A percentile compares a stretch with the other conserved stretches of the same genome.
Evolutionary conservation across 352 stramenopile genomes (phyloP).

Genomic region (Pythium apleroticum): DNA sequence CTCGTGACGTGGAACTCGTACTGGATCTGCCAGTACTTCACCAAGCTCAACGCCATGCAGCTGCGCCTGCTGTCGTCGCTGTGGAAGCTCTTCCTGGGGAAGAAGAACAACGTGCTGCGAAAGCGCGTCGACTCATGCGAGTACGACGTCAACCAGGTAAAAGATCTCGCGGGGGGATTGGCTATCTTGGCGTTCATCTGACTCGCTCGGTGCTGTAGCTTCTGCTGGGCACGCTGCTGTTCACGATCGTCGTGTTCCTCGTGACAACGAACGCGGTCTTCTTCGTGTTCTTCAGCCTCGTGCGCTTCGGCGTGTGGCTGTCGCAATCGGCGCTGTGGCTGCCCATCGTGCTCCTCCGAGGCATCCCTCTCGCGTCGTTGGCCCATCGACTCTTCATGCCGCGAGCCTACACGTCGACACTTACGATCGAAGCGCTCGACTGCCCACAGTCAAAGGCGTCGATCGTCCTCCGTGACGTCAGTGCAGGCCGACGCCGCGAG

Average conservation of each 20-base stretch:
- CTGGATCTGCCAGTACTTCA: conserved; percentile 87
- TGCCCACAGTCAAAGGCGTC: neutral
- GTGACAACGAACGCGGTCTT: conserved; percentile 94
- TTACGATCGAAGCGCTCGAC: conserved; percentile 15
- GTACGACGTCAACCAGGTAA: conserved; percentile 91
- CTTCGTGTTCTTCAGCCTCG: conserved; percentile 90
- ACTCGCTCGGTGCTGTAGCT: conserved; percentile 38
- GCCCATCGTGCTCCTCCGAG: conserved; percentile 49
- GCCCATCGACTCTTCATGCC: conserved; percentile 36
- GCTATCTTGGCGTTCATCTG: too few species aligned
- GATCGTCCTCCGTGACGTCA: conserved; percentile 8
- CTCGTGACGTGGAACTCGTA: conserved; percentile 85
- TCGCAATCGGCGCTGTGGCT: conserved; percentile 46
- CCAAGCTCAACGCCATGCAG: conserved; percentile 82
- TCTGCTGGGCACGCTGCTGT: conserved; percentile 91
- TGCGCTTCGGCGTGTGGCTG: conserved; percentile 53
- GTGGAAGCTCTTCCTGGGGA: conserved; percentile 93
- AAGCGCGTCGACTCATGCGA: conserved; percentile 93
- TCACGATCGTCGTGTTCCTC: conserved; percentile 92
- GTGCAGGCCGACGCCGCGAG: conserved; percentile 7
- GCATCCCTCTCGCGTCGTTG: conserved; percentile 50
- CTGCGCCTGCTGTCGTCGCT: conserved; percentile 80
- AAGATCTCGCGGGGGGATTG: too few species aligned
- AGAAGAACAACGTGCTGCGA: conserved; percentile 93
- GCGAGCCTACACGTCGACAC: conserved; percentile 24